phyloP scores from a whole-genome alignment of 352 stramenopile species.

The Globisporangium lucens region DNA sequence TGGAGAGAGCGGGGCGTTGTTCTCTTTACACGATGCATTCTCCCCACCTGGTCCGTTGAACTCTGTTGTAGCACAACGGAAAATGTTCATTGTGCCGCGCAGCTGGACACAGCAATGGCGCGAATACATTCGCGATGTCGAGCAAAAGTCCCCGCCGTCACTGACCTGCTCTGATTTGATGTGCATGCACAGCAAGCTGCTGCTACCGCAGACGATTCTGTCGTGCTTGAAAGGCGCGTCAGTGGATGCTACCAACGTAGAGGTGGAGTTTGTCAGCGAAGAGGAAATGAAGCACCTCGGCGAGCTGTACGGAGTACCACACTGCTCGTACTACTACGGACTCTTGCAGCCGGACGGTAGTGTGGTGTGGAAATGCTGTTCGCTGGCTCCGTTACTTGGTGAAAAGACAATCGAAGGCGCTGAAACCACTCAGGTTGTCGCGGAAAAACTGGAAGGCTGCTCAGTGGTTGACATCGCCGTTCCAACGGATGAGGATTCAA shows the following conservation, averaged over 20 bases:
- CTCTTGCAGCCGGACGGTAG: conserved; percentile 24
- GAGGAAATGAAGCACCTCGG: conserved; percentile 60
- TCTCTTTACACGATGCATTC: conserved; percentile 48
- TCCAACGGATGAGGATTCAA: background rate
- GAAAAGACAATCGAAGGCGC: background rate
- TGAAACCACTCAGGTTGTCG: conserved; percentile 20
- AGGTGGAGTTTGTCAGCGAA: conserved; percentile 54
- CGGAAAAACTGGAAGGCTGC: conserved; percentile 13
- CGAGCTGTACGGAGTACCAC: conserved; percentile 52
- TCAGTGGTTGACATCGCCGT: conserved; percentile 25
- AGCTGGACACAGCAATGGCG: conserved; percentile 63
- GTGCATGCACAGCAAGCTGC: conserved; percentile 54
- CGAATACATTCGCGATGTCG: conserved; percentile 72
- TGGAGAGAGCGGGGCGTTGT: conserved; percentile 25
- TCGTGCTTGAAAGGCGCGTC: conserved; percentile 35
- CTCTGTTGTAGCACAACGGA: conserved; percentile 20
- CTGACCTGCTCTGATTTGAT: conserved; percentile 34
- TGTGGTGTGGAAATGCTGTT: conserved; percentile 48
- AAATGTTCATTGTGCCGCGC: conserved; percentile 60
- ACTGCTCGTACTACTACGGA: conserved; percentile 50
- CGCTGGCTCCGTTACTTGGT: conserved; percentile 30
- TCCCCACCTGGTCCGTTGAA: conserved; percentile 27
- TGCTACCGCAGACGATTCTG: conserved; percentile 47
- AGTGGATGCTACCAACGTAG: conserved; percentile 41
- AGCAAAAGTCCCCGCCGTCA: conserved; percentile 29